A percentile compares a stretch with the other conserved stretches of the same genome.
Evolutionary conservation across 257 asterid species (phyloP).

Genomic region (Solanum chiquidenum): DNA sequence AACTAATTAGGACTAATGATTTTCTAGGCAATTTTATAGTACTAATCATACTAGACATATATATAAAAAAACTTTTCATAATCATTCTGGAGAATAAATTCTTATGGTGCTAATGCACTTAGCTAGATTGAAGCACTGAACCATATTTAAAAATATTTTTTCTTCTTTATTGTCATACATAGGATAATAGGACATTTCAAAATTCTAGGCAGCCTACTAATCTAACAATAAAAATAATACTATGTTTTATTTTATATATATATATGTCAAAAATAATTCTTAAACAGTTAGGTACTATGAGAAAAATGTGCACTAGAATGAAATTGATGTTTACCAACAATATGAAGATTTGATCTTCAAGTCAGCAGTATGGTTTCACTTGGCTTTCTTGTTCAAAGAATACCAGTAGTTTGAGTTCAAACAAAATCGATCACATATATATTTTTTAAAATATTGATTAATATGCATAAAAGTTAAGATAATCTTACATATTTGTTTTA

Average conservation of each 20-base stretch:
- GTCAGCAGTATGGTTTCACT: background rate
- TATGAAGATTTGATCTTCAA: background rate
- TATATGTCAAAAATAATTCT: background rate
- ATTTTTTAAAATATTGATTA: background rate
- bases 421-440: background rate
- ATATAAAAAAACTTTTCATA: background rate
- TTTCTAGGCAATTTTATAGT: background rate
- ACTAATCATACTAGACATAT: background rate
- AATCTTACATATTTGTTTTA: background rate
- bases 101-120: background rate
- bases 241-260: too few relatives aligned
- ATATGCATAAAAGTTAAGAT: background rate
- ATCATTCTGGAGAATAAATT: background rate
- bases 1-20: background rate
- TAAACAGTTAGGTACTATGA: background rate
- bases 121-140: background rate
- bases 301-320: background rate
- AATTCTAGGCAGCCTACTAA: background rate
- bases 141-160: background rate
- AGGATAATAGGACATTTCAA: background rate
- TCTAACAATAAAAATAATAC: background rate
- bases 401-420: background rate
- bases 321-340: background rate
- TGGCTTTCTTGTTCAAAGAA: background rate
- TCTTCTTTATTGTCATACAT: background rate